Percentiles rank a stretch among this genome's conserved stretches.
phyloP scores from a whole-genome alignment of 306 rosid genomes.

The Ormosia emarginata region DNA sequence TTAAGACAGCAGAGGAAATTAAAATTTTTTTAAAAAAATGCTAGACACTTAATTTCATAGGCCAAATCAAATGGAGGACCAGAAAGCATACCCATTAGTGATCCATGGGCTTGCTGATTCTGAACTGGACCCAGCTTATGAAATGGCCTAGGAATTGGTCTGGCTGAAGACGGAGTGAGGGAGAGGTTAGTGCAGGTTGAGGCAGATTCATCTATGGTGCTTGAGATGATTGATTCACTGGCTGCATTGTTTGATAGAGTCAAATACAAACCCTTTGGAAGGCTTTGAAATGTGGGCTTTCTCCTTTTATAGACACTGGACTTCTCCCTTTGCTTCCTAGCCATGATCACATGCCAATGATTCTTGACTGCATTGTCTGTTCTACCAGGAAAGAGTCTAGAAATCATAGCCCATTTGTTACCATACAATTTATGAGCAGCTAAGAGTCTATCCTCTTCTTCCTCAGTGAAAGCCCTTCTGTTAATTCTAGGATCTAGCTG shows the following conservation, averaged over 20 bases:
- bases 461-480: slow-evolving; percentile 48
- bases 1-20: neutral
- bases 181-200: slow-evolving; percentile 60
- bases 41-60: neutral
- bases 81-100: slow-evolving; percentile 28
- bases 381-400: slow-evolving; percentile 73
- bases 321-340: slow-evolving; percentile 52
- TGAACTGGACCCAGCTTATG: slow-evolving; percentile 17
- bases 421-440: slow-evolving; percentile 61
- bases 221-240: slow-evolving; percentile 46
- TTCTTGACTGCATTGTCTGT: slow-evolving; percentile 83
- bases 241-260: slow-evolving; percentile 23
- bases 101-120: neutral
- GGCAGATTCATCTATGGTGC: slow-evolving; percentile 47
- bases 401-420: slow-evolving; percentile 82
- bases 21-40: too few species aligned
- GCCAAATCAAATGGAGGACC: neutral
- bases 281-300: slow-evolving; percentile 22
- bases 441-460: slow-evolving; percentile 66
- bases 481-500: slow-evolving; percentile 80
- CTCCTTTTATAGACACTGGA: slow-evolving; percentile 44
- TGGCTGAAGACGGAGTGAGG: slow-evolving; percentile 35
- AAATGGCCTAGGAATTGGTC: neutral
- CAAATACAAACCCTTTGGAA: slow-evolving; percentile 8
- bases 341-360: slow-evolving; percentile 83